A percentile compares a stretch with the other conserved stretches of the same genome.
Evolutionary conservation across 805 yeast genomes (phyloP).

Genomic region (Barnettozyma californica): DNA sequence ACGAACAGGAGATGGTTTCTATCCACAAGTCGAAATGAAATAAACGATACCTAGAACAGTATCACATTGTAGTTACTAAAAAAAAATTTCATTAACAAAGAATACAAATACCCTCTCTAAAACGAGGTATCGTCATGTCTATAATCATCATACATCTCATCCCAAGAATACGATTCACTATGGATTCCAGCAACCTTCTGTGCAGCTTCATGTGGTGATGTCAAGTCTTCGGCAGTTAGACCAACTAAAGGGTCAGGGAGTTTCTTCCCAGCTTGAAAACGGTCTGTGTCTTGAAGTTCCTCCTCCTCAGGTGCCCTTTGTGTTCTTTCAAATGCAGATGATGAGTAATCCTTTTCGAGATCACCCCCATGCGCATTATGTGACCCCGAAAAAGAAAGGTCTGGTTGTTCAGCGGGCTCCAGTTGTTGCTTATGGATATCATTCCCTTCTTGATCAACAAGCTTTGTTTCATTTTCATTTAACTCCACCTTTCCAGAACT

Average conservation of each 20-base stretch:
- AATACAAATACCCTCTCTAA: constrained; percentile 1
- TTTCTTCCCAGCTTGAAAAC: not conserved
- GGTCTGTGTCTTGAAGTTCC: constrained; percentile 5
- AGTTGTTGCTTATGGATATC: constrained; percentile 20
- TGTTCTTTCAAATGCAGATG: constrained; percentile 7
- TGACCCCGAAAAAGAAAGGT: constrained; percentile 1
- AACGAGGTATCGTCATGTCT: constrained; percentile 24
- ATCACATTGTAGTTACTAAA: not conserved
- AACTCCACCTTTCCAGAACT: constrained; percentile 21
- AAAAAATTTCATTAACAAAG: not conserved
- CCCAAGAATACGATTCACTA: constrained; percentile 23
- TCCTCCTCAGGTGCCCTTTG: constrained; percentile 8
- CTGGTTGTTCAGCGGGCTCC: constrained; percentile 7
- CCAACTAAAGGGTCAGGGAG: constrained; percentile 25
- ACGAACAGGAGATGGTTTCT: constrained; percentile 23
- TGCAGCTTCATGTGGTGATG: constrained; percentile 23
- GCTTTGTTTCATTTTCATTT: constrained; percentile 21
- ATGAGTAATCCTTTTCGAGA: not conserved
- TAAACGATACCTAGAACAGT: not conserved
- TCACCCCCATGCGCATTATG: constrained; percentile 10
- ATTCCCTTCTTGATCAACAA: constrained; percentile 20
- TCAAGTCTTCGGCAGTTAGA: constrained; percentile 18
- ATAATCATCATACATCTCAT: constrained; percentile 26
- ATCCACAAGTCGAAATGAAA: constrained; percentile 6
- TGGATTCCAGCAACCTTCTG: constrained; percentile 15